These are phyloP conservation scores for Pugionium dolabratum DNA, from an alignment of 345 rosid species.

Conservation along the genomic window DNA sequence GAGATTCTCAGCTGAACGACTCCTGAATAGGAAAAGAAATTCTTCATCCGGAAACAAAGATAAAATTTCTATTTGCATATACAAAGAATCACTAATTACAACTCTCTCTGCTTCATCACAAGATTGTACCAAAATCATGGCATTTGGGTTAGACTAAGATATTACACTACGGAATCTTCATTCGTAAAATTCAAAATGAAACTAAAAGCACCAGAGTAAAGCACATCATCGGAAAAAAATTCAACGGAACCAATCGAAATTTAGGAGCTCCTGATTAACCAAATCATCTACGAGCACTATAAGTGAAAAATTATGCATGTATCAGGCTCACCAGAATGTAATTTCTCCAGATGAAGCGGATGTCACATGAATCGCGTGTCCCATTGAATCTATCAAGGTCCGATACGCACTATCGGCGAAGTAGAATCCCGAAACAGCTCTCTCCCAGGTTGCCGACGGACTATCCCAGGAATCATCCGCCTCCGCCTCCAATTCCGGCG, in stretches of 20 bases:
- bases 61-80: neutral
- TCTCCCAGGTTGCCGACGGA: constrained; percentile 39
- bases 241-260: neutral
- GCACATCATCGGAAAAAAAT: neutral
- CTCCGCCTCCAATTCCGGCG: constrained; percentile 23
- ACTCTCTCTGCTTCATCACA: neutral
- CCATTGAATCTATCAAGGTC: constrained; percentile 71
- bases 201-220: neutral
- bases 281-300: neutral
- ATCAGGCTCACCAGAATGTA: constrained; percentile 56
- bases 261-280: neutral
- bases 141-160: neutral
- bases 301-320: neutral
- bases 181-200: neutral
- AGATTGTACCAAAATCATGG: neutral
- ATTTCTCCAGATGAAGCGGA: constrained; percentile 57
- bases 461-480: constrained; percentile 36
- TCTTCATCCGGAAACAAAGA: neutral
- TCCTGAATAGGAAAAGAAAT: constrained; percentile 51
- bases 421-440: constrained; percentile 50
- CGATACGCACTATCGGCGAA: constrained; percentile 52
- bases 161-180: neutral
- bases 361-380: constrained; percentile 72
- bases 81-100: neutral
- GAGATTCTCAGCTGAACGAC: constrained; percentile 71